phyloP scores from a whole-genome alignment of 129 eudicot species.

The Chrysanthemum makinoi region DNA sequence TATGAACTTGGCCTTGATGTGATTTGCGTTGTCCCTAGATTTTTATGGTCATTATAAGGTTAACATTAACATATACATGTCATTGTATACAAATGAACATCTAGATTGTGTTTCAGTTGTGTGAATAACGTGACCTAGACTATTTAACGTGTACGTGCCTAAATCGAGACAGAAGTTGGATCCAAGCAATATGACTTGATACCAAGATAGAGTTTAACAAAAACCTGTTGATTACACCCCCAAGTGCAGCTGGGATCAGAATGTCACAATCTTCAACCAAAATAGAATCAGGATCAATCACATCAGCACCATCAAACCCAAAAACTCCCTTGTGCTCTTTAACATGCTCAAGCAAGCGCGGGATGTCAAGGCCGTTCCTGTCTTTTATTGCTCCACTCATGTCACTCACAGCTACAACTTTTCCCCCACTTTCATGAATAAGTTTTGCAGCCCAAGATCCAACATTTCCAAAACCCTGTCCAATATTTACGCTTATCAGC shows the following conservation, averaged over 20 bases:
- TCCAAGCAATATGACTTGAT: not conserved
- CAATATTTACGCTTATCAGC: not conserved
- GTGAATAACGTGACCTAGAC: not conserved
- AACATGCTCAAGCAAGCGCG: constrained; percentile 65
- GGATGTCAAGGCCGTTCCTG: constrained; percentile 69
- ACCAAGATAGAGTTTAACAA: not conserved
- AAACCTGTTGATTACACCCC: constrained; percentile 90
- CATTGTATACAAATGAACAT: not conserved
- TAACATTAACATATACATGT: not conserved
- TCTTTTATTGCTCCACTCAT: constrained; percentile 85
- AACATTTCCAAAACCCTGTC: constrained; percentile 95
- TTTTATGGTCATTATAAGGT: not conserved
- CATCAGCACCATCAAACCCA: constrained; percentile 70
- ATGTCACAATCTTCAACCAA: constrained; percentile 91
- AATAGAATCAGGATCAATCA: constrained; percentile 60
- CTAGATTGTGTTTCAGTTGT: not conserved
- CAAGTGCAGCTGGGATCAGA: constrained; percentile 96
- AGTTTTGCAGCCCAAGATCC: constrained; percentile 98
- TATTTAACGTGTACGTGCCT: not conserved
- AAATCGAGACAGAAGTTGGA: not conserved
- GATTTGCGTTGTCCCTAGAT: constrained; percentile 76
- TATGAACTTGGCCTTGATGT: constrained; percentile 76
- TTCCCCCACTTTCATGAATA: constrained; percentile 74
- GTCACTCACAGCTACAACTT: constrained; percentile 81
- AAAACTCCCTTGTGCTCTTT: constrained; percentile 65